Base-by-base conservation (phyloP, 2,329 filamentous ascomycete genomes). In the Colletotrichum noveboracense region DNA sequence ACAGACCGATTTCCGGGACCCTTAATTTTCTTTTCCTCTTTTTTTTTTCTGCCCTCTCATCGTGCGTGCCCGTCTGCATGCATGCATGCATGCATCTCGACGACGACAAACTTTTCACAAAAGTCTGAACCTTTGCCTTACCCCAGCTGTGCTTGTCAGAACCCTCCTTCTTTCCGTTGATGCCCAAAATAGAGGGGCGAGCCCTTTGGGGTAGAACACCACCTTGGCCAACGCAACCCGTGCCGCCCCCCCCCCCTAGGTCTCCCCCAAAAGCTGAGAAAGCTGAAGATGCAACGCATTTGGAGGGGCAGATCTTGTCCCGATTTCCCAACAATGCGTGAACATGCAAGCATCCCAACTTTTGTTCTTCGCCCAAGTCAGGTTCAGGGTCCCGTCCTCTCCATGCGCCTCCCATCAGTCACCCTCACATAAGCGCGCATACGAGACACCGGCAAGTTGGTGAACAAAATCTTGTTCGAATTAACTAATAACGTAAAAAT, bases 401-500 rank as follows among this genome's bases (percentile, higher is more conserved):
- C 48, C 32, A 34, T 34, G 32, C 30, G 21, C 32, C 24, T 13
- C 18, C 30, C 13, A 16, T 28, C 43, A 32, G 13, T 38, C 56
- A 64, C 18, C 13, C 34, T 61, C 34, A 60, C 68, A 38, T 26
- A 60, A 60, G 21, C 24, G 28, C 12, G 64, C 24, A 56, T 61
- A 24, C 24, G 13, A 12, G 10, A 28, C 52, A 48, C 55, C 55
- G 55, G 16, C 28, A 16, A 52, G 12, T 71, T 34, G 56, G 30
- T 74, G 70, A 71, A 70, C 70, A 76, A 77, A 78, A 70, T 78
- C 75, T 78, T 82, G 79, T 83, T 86, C 80, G 79, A 71, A 86
- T 86, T 85, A 86, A 85, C 83, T 86, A 86, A 82, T 86, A 86
- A 81, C 84, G 81, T 82, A 82, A 75, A 75, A 75, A 75, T 75